Evolutionary conservation across 2,329 filamentous ascomycete genomes (phyloP).

Genomic region (Tolypocladium inflatum): DNA sequence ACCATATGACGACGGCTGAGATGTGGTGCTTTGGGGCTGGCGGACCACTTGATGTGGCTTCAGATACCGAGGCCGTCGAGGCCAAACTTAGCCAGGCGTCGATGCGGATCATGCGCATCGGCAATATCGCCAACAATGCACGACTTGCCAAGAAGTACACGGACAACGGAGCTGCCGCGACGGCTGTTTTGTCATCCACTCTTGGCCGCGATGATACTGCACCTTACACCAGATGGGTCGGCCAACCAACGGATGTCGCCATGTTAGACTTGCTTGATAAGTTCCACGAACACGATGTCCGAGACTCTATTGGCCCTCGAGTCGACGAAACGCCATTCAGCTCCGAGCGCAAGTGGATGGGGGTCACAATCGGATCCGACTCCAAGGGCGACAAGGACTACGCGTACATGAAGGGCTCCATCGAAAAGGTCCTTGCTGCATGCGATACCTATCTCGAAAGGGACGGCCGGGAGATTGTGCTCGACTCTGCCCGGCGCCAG

Average conservation of each 20-base stretch:
- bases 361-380: conserved; percentile 67
- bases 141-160: conserved; percentile 65
- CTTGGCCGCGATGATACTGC: conserved; percentile 49
- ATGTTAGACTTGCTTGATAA: conserved; percentile 86
- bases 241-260: conserved; percentile 96
- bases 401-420: conserved; percentile 90
- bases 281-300: conserved; percentile 84
- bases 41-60: conserved; percentile 40
- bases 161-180: conserved; percentile 59
- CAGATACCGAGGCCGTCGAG: conserved; percentile 44
- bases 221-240: conserved; percentile 81
- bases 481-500: conserved; percentile 67
- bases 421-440: conserved; percentile 75
- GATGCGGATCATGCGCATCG: conserved; percentile 75
- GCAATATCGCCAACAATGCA: conserved; percentile 94
- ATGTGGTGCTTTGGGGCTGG: conserved; percentile 84
- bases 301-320: conserved; percentile 74
- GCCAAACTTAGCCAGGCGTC: conserved; percentile 61
- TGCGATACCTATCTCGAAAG: conserved; percentile 86
- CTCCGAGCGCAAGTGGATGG: conserved; percentile 99
- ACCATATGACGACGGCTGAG: conserved; percentile 96
- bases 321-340: conserved; percentile 88
- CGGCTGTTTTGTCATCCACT: conserved; percentile 76
- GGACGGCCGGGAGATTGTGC: conserved; percentile 75
- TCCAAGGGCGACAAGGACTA: conserved; percentile 59